phyloP scores from a whole-genome alignment of 1,139 yeast genomes.

The Scheffersomyces insectosa region DNA sequence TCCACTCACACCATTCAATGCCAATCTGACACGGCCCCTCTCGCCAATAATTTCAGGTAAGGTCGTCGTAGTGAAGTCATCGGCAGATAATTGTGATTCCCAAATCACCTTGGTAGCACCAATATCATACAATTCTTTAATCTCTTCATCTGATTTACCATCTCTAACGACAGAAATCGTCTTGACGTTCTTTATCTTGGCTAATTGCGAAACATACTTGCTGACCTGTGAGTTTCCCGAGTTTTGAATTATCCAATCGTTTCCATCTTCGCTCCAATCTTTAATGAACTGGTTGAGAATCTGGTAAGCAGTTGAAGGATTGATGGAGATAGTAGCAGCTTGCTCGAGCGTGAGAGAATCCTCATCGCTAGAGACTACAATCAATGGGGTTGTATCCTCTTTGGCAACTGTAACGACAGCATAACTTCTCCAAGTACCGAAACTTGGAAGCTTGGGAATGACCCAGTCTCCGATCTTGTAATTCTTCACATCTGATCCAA shows the following conservation, averaged over 20 bases:
- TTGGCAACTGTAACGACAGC: constrained; percentile 19
- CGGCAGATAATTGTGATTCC: constrained; percentile 20
- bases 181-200: constrained; percentile 23
- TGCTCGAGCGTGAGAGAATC: constrained; percentile 21
- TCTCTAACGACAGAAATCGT: constrained; percentile 33
- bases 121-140: constrained; percentile 21
- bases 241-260: constrained; percentile 37
- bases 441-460: constrained; percentile 28
- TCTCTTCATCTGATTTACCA: constrained; percentile 27
- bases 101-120: constrained; percentile 36
- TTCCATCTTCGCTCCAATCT: constrained; percentile 25
- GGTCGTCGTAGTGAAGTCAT: constrained; percentile 10
- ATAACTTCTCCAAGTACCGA: constrained; percentile 39
- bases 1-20: constrained; percentile 36
- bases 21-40: constrained; percentile 26
- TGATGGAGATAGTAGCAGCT: constrained; percentile 36
- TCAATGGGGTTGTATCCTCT: constrained; percentile 22
- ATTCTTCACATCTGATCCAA: constrained; percentile 21
- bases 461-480: constrained; percentile 33
- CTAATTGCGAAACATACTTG: constrained; percentile 31
- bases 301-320: constrained; percentile 38
- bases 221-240: constrained; percentile 39
- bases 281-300: constrained; percentile 25
- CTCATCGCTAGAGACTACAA: constrained; percentile 17
- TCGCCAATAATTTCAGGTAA: constrained; percentile 13